Conservation (phyloP, 2,329 filamentous ascomycete species). For the Plectosphaerella plurivora region DNA sequence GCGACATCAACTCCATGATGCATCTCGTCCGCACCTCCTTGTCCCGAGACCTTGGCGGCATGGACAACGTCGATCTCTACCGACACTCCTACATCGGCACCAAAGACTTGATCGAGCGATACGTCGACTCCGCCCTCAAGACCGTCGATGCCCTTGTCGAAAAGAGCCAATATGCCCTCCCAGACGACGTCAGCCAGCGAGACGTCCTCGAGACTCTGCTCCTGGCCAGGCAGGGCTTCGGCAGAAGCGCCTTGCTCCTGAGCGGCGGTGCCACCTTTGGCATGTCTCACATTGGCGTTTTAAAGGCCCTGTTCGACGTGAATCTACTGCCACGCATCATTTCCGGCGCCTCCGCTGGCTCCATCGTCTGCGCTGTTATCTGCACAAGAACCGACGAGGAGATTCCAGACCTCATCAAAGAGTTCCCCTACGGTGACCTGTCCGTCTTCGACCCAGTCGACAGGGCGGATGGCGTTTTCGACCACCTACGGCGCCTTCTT, state of each 20-base stretch:
- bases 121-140: constrained; percentile 73
- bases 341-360: constrained; percentile 81
- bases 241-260: constrained; percentile 75
- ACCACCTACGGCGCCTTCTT: constrained; percentile 67
- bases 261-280: constrained; percentile 87
- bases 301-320: constrained; percentile 74
- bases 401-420: constrained; percentile 62
- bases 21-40: constrained; percentile 76
- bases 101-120: constrained; percentile 80
- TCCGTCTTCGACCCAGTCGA: constrained; percentile 69
- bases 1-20: constrained; percentile 73
- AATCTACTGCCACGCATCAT: constrained; percentile 79
- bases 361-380: constrained; percentile 77
- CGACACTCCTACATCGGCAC: constrained; percentile 81
- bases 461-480: constrained; percentile 56
- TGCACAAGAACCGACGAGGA: constrained; percentile 76
- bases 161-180: constrained; percentile 40
- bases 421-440: constrained; percentile 76
- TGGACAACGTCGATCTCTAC: constrained; percentile 80
- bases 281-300: constrained; percentile 86
- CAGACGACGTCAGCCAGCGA: constrained; percentile 52
- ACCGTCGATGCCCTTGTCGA: constrained; percentile 71
- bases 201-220: constrained; percentile 64
- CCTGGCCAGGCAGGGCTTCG: constrained; percentile 72
- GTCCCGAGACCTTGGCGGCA: constrained; percentile 76